Conservation (phyloP, 1,139 yeast genomes). For the Suhomyces bokatorum region DNA sequence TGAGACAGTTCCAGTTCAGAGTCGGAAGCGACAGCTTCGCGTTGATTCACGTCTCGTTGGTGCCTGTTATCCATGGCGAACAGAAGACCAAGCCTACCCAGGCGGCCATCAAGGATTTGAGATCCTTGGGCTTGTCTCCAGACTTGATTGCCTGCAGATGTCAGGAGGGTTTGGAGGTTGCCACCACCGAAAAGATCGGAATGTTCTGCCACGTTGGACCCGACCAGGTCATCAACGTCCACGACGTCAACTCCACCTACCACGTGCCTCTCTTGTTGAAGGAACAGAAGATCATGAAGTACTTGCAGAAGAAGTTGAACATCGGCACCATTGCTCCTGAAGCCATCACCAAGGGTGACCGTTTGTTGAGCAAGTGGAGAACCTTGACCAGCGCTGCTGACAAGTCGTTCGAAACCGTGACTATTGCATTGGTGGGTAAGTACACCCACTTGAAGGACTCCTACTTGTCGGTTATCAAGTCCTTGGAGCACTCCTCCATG, state of each 20-base stretch:
- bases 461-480: conserved; percentile 89
- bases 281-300: conserved; percentile 83
- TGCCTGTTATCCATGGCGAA: conserved; percentile 97
- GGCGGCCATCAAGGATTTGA: conserved; percentile 95
- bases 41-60: conserved; percentile 92
- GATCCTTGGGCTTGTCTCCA: conserved; percentile 92
- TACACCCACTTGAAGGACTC: conserved; percentile 95
- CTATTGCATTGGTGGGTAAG: conserved; percentile 96
- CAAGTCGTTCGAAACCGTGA: conserved; percentile 79
- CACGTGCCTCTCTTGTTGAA: conserved; percentile 91
- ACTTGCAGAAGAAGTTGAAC: conserved; percentile 66
- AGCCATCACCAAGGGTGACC: conserved; percentile 63
- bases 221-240: conserved; percentile 94
- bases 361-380: conserved; percentile 77
- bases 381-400: conserved; percentile 76
- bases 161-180: conserved; percentile 72
- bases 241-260: conserved; percentile 94
- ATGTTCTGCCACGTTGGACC: conserved; percentile 99
- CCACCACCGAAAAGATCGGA: conserved; percentile 91
- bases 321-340: conserved; percentile 56
- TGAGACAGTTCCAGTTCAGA: conserved; percentile 97
- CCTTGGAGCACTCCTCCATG: conserved; percentile 94
- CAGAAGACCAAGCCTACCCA: conserved; percentile 99
- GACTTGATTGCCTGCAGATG: conserved; percentile 99
- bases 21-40: conserved; percentile 95